These are phyloP conservation scores for Salix udensis DNA, from an alignment of 345 rosid species.

Conservation along the genomic window DNA sequence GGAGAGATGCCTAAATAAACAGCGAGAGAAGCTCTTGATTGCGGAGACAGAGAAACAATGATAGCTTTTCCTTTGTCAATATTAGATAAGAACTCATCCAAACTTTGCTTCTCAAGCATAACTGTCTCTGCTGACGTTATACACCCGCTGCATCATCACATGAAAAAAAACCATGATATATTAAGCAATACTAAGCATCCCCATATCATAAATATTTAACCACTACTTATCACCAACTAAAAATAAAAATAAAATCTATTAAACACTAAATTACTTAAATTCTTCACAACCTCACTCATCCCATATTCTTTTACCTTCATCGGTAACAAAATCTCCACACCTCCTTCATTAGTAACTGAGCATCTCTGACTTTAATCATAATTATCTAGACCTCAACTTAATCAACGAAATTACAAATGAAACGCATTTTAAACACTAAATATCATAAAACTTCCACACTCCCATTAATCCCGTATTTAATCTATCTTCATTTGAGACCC, in stretches of 20 bases:
- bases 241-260: no score
- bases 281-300: no score
- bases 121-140: constrained; percentile 91
- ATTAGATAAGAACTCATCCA: constrained; percentile 73
- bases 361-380: not conserved
- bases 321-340: not conserved
- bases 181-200: no score
- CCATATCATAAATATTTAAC: no score
- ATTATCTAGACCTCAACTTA: not conserved
- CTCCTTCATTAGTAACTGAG: not conserved
- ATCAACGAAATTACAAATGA: not conserved
- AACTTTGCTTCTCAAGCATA: constrained; percentile 97
- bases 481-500: not conserved
- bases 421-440: not conserved
- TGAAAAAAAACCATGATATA: constrained; percentile 2
- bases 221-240: no score
- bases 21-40: constrained; percentile 86
- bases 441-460: not conserved
- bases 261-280: no score
- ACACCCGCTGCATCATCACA: constrained; percentile 63
- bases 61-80: constrained; percentile 56
- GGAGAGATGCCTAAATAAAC: constrained; percentile 63
- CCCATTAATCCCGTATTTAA: not conserved
- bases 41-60: constrained; percentile 75
- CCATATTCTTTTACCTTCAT: no score